phyloP scores from a whole-genome alignment of 495 filamentous ascomycete species.

The Aspergillus ostianus region DNA sequence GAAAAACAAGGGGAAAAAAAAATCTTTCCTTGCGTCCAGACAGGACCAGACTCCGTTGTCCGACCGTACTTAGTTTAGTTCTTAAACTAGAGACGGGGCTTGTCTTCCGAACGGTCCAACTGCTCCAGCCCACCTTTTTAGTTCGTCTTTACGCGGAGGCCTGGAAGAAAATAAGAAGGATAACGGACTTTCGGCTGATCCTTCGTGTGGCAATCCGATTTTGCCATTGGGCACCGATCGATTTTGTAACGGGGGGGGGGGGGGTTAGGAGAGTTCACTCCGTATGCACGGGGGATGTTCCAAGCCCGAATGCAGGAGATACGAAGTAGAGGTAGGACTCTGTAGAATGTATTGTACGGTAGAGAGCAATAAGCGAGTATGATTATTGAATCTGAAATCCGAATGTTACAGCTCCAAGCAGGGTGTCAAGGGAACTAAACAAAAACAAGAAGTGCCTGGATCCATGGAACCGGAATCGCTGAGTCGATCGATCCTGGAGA shows the following conservation, averaged over 20 bases:
- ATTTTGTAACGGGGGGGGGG: neutral
- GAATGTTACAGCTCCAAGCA: too few species aligned
- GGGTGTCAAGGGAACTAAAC: neutral
- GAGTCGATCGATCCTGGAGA: neutral
- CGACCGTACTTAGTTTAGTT: neutral
- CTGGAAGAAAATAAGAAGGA: neutral
- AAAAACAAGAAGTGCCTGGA: neutral
- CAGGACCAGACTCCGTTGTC: too few species aligned
- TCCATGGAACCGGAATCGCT: neutral
- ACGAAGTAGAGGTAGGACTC: too few species aligned
- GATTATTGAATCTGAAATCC: too few species aligned
- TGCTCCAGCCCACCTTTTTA: neutral
- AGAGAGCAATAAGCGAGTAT: too few species aligned
- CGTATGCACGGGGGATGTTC: neutral
- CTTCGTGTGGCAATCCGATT: too few species aligned
- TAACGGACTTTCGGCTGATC: neutral
- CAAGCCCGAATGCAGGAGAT: too few species aligned
- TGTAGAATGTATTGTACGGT: too few species aligned
- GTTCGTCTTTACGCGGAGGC: neutral
- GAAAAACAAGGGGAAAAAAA: too few species aligned
- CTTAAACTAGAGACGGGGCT: neutral
- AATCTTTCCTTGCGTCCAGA: neutral
- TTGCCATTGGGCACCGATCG: neutral
- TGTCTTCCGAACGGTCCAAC: neutral
- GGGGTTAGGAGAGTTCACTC: neutral